Percentiles rank a stretch among this genome's conserved stretches.
Conservation (phyloP, 140 eudicot species). For the Stevia rebaudiana region DNA sequence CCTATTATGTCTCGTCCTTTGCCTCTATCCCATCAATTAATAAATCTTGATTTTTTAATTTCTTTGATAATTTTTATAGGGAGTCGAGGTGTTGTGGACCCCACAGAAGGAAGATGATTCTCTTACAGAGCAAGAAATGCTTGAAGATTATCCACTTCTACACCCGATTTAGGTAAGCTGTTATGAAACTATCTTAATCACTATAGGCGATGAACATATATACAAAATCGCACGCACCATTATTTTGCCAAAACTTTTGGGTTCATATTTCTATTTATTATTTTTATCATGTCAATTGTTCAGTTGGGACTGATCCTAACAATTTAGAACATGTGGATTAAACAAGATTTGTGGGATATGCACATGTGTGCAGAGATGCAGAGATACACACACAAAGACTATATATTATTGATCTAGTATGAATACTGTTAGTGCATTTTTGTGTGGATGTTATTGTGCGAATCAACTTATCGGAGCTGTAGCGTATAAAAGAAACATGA, state of each 20-base stretch:
- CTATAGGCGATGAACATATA: background rate
- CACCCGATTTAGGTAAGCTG: background rate
- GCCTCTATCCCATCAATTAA: background rate
- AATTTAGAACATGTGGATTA: too few species aligned
- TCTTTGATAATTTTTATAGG: conserved; percentile 34
- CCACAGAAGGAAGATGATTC: conserved; percentile 64
- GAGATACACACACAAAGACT: too few species aligned
- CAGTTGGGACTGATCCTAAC: too few species aligned
- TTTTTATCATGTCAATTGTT: too few species aligned
- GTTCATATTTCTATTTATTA: background rate
- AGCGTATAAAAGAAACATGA: too few species aligned
- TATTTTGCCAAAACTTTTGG: background rate
- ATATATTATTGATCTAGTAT: too few species aligned
- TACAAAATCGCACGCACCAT: conserved; percentile 1
- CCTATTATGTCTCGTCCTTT: background rate
- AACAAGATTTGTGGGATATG: too few species aligned
- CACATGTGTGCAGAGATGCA: too few species aligned
- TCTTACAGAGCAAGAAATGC: conserved; percentile 5
- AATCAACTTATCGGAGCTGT: too few species aligned
- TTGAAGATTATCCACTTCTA: conserved; percentile 11
- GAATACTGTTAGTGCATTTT: too few species aligned
- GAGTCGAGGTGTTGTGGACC: conserved; percentile 77
- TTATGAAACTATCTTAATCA: background rate
- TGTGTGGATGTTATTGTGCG: too few species aligned
- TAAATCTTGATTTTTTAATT: background rate